Conservation (phyloP, 1,139 yeast species). For the Kodamaea plutei region DNA sequence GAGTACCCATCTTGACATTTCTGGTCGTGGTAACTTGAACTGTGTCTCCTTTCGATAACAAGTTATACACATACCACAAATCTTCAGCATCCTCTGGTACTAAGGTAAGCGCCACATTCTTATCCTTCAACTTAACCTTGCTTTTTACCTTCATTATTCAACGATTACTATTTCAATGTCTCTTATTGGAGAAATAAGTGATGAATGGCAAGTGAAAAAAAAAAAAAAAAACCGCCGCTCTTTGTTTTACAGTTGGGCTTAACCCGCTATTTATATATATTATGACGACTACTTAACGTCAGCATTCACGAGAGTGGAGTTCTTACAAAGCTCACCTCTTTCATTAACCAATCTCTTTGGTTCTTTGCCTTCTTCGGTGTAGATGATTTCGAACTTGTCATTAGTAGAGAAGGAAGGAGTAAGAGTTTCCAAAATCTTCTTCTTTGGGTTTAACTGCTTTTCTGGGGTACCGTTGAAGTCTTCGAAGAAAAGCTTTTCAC, state of each 20-base stretch:
- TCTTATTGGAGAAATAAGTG: too few relatives aligned
- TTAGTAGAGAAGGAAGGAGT: slow-evolving; percentile 89
- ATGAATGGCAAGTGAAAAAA: too few relatives aligned
- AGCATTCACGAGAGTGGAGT: slow-evolving; percentile 63
- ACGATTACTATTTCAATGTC: too few relatives aligned
- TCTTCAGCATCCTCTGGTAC: slow-evolving; percentile 90
- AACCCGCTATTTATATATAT: too few relatives aligned
- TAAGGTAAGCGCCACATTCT: slow-evolving; percentile 61
- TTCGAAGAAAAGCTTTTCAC: slow-evolving; percentile 94
- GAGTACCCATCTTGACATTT: slow-evolving; percentile 42
- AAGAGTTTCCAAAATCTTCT: slow-evolving; percentile 94
- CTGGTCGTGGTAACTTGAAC: slow-evolving; percentile 65
- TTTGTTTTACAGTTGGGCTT: too few relatives aligned
- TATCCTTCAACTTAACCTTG: slow-evolving; percentile 51
- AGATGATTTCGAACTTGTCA: slow-evolving; percentile 72
- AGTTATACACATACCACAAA: slow-evolving; percentile 81
- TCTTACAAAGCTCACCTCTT: slow-evolving; percentile 70
- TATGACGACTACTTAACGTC: slow-evolving; percentile 77
- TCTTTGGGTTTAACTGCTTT: slow-evolving; percentile 93
- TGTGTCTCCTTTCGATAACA: slow-evolving; percentile 72
- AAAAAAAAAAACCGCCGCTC: too few relatives aligned
- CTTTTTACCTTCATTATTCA: slow-evolving; percentile 45
- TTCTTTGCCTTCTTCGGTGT: slow-evolving; percentile 76
- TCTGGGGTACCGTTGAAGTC: slow-evolving; percentile 87
- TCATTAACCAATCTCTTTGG: slow-evolving; percentile 74